These are phyloP conservation scores for Cryphonectria parasitica DNA, from an alignment of 2,329 filamentous ascomycete species.

Conservation along the genomic window DNA sequence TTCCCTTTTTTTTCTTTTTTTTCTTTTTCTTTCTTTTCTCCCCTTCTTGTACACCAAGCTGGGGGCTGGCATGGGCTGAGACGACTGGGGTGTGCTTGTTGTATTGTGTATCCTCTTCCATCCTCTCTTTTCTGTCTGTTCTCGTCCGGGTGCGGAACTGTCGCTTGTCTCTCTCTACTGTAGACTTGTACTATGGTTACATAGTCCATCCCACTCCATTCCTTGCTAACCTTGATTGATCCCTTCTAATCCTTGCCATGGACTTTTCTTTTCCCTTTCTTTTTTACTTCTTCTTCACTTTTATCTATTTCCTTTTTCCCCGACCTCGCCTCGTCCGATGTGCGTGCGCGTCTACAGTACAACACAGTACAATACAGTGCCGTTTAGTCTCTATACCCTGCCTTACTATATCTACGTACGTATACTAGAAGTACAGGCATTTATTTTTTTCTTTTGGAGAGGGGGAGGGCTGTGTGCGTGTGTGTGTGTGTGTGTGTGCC, in stretches of 20 bases:
- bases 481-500: neutral
- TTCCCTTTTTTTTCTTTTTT: neutral
- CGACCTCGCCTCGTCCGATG: slow-evolving; percentile 1
- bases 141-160: neutral
- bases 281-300: neutral
- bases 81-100: slow-evolving; percentile 1
- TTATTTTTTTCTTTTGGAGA: neutral
- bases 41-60: neutral
- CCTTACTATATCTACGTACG: neutral
- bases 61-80: neutral
- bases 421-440: neutral
- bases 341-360: slow-evolving; percentile 1
- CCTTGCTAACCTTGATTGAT: neutral
- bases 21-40: neutral
- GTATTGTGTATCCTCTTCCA: neutral
- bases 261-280: neutral
- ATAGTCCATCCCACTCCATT: neutral
- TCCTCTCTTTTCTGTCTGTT: neutral
- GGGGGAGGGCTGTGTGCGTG: neutral
- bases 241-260: neutral
- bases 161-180: neutral
- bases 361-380: neutral
- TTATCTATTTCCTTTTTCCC: neutral
- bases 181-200: neutral
- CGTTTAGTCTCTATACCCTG: neutral